Base-by-base conservation (phyloP, 306 rosid species). In the cucumber (Cucumis sativus) region DNA sequence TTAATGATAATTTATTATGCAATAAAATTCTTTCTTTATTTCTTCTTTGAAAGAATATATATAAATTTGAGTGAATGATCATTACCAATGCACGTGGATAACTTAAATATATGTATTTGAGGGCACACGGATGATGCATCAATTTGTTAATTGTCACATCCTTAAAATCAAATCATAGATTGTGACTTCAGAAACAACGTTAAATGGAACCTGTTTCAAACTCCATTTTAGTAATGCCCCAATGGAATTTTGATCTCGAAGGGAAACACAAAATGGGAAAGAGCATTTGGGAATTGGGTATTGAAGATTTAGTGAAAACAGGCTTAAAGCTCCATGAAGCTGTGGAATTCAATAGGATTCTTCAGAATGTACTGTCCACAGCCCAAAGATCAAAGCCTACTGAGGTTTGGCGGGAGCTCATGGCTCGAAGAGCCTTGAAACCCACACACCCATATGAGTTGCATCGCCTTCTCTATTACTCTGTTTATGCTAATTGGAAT, bases 241-340 rank as follows among this genome's bases (percentile, higher is more conserved):
- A 28, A 71, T 8, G 17, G n/a, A 49, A 3, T 25, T 45, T 35
- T 16, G 43, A 49, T 51, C 7, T 47, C 1, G 9, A 28, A 77
- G 25, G 10, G 56, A 61, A 66, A 28, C 1, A 55, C 33, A 17
- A 33, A 86, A 33, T 83, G 97, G 85, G 6, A 15, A 86, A 78
- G 86, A 85, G 76, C 80, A 78, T 86, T 51, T 51, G 43, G 56
- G 90, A 88, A 6, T 62, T 93, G 78, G 75, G 86, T 45, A 78
- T 85, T 60, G 63, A 82, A 12, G 94, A 91, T 21, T 82, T 88
- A 30, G 83, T 88, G 41, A 75, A 65, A 13, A 87, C 87, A 4
- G 96, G 97, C n/a, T 83, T 91, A n/a, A 15, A 80, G 8, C 9
- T 30, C 2, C 80, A 30, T 37, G 97, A 90, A n/a, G 94, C 96